A percentile compares a stretch with the other conserved stretches of the same genome.
Conservation (phyloP, 2,329 filamentous ascomycete genomes). For the Clarireedia paspali region DNA sequence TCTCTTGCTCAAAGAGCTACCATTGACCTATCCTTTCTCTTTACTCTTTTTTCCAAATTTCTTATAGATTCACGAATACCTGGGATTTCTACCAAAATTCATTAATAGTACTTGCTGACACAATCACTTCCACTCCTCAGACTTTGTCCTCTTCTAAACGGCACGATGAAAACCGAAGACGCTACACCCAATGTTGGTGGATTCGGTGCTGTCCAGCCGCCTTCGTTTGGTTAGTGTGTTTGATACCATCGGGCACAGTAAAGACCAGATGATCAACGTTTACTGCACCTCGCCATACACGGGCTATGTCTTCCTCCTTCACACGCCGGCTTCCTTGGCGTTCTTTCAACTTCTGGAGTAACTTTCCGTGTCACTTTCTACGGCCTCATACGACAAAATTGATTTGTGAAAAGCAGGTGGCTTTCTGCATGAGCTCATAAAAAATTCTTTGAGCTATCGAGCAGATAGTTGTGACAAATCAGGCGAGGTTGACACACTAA, state of each 20-base stretch:
- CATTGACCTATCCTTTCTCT: not conserved
- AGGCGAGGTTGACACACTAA: too few species aligned
- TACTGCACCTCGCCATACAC: not conserved
- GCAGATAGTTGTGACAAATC: too few species aligned
- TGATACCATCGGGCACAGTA: not conserved
- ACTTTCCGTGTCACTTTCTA: too few species aligned
- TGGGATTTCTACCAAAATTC: not conserved
- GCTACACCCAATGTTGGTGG: conserved; percentile 46
- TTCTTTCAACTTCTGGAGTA: too few species aligned
- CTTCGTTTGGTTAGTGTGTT: not conserved
- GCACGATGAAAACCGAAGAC: conserved; percentile 61
- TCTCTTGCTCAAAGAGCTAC: conserved; percentile 10
- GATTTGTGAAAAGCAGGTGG: too few species aligned
- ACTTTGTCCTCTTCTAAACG: conserved; percentile 79
- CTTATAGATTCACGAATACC: not conserved
- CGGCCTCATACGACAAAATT: too few species aligned
- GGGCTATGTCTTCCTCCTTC: too few species aligned
- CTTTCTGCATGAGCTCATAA: too few species aligned
- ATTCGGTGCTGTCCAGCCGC: conserved; percentile 40
- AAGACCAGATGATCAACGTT: not conserved
- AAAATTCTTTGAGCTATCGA: too few species aligned
- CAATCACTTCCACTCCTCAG: conserved; percentile 35
- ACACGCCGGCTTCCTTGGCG: too few species aligned
- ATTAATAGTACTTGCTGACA: conserved; percentile 5
- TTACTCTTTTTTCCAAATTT: not conserved